A percentile compares a stretch with the other conserved stretches of the same genome.
These are phyloP conservation scores for Thermomucor indicae-seudaticae DNA, from an alignment of 371 early-diverging fungal species.

Conservation along the genomic window DNA sequence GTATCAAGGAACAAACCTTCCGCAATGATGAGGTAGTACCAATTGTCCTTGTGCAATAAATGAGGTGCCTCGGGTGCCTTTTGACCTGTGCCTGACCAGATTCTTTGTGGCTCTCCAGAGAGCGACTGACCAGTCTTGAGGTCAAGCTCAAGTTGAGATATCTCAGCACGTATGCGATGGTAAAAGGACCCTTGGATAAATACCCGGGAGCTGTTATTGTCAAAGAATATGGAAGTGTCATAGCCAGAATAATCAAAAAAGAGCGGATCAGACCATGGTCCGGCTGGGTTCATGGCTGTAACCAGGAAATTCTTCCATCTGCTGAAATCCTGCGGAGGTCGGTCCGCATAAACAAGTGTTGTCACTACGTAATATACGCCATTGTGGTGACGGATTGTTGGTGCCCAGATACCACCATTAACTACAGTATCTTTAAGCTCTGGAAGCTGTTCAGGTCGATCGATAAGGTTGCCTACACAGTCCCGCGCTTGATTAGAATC, in stretches of 20 bases:
- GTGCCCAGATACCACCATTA: conserved; percentile 24
- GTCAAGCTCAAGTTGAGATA: conserved; percentile 17
- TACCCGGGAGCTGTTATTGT: conserved; percentile 7
- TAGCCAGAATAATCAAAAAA: conserved; percentile 17
- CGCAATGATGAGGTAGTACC: conserved; percentile 20
- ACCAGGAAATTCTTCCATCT: conserved; percentile 10
- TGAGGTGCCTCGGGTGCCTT: conserved; percentile 21
- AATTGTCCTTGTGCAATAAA: conserved; percentile 14
- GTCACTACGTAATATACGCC: conserved; percentile 12
- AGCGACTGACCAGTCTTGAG: conserved; percentile 6
- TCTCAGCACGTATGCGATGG: conserved; percentile 6
- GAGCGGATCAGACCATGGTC: conserved; percentile 19
- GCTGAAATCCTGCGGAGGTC: conserved; percentile 1
- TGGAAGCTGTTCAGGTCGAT: conserved; percentile 8
- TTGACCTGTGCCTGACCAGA: conserved; percentile 17
- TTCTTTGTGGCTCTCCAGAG: neutral
- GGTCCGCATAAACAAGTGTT: conserved; percentile 7
- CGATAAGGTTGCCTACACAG: conserved; percentile 17
- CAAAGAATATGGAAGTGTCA: conserved; percentile 11
- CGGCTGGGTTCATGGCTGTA: conserved; percentile 7
- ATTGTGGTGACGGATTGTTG: conserved; percentile 18
- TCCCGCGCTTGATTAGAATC: neutral
- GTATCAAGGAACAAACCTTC: too few species aligned
- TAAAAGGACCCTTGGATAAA: conserved; percentile 15
- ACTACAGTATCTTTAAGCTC: conserved; percentile 6